Evolutionary conservation across 257 asterid genomes (phyloP), one percentile per base, ranked within the genome.

Genomic region (Fraxinus anomala): DNA sequence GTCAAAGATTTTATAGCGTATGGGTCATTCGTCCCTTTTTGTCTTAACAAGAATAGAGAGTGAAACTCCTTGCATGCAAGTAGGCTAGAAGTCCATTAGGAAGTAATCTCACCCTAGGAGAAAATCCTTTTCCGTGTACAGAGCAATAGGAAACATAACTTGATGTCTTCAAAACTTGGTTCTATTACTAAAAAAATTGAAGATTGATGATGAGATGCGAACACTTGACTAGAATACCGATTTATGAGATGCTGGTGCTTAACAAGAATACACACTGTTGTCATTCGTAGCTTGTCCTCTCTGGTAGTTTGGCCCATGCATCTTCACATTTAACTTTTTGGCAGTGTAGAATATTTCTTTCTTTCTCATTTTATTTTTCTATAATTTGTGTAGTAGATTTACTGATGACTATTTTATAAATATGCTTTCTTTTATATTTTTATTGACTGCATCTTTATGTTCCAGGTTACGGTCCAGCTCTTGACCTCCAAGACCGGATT

Each of bases 401-500:
- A 28, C 40, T 47, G 65, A 23, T 68, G 54, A 33, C 63, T 26
- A 13, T n/a, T 72, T 82, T 72, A n/a, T 73, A 30, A 34, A 30
- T 24, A 51, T 42, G 51, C 40, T 77, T 34, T 83, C 6, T 24
- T 76, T 34, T 42, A 33, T 80, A 26, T 75, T 67, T 77, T 83
- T 23, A 68, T 77, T 33, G 76, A 74, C 54, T 77, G 82, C 73
- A 23, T 86, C 80, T 51, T 77, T 82, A 71, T 80, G 49, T 87
- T 86, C 75, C 95, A 96, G 99, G 89, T 93, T 28, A 93, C 94
- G 0, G 88, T 96, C 75, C 99, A 96, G 90, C 93, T 93, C 84
- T 88, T 96, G 82, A 96, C 97, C 82, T 96, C 99, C 51, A 96
- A 96, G 87, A 96, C 99, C 24, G 99, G 99, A 82, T 96, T 93